Conservation (phyloP, 2,329 filamentous ascomycete species). For the Neofusicoccum laricinum region DNA sequence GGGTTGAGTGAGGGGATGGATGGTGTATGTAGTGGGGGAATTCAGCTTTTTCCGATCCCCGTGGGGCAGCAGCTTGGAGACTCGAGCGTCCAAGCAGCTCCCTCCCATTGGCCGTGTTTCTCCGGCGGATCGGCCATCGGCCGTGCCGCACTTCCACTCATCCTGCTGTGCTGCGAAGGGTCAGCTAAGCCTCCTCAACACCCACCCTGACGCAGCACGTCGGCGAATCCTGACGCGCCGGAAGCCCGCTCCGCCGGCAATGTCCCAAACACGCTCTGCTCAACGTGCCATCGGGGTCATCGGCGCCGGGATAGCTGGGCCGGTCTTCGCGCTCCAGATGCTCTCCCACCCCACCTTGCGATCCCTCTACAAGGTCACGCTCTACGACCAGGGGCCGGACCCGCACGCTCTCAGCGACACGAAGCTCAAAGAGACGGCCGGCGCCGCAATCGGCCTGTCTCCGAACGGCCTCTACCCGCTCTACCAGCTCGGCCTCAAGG, state of each 20-base stretch:
- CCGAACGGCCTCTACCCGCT: not conserved
- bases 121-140: no score
- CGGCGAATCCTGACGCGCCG: no score
- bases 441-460: not conserved
- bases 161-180: no score
- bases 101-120: no score
- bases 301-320: not conserved
- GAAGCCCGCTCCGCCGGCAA: no score
- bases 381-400: not conserved
- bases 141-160: no score
- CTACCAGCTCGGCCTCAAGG: not conserved
- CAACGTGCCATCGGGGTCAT: not conserved
- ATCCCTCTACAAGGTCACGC: not conserved
- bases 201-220: no score
- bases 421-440: not conserved
- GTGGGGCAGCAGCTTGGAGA: no score
- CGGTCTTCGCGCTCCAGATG: not conserved
- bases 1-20: slow-evolving; percentile 15
- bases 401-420: not conserved
- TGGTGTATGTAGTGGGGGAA: no score
- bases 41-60: no score
- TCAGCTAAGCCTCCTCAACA: no score
- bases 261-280: not conserved
- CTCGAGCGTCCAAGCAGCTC: no score
- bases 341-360: not conserved